A percentile compares a stretch with the other conserved stretches of the same genome.
These are phyloP conservation scores for Shiraia sp. DNA, from an alignment of 2,329 filamentous ascomycete genomes.

Conservation along the genomic window DNA sequence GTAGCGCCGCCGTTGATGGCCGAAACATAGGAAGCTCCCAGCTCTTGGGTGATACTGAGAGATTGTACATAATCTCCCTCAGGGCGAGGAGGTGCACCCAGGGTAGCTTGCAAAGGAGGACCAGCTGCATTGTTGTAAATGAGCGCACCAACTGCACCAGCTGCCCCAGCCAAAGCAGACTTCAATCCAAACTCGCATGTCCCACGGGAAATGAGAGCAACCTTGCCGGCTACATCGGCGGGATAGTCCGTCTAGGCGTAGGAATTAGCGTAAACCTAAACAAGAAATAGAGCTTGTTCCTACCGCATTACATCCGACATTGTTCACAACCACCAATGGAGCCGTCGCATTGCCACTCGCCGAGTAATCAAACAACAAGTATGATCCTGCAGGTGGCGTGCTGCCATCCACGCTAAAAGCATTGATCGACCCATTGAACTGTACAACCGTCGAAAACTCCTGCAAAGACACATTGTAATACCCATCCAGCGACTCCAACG, in stretches of 20 bases:
- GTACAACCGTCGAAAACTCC: slow-evolving; percentile 25
- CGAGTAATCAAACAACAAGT: slow-evolving; percentile 27
- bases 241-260: slow-evolving; percentile 63
- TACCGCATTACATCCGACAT: slow-evolving; percentile 38
- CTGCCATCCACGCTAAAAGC: slow-evolving; percentile 23
- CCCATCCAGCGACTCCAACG: slow-evolving; percentile 31
- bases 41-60: slow-evolving; percentile 65
- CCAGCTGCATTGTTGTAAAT: slow-evolving; percentile 75
- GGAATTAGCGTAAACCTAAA: slow-evolving; percentile 2
- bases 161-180: slow-evolving; percentile 67
- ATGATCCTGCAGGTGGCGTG: slow-evolving; percentile 7
- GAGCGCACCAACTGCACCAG: slow-evolving; percentile 71
- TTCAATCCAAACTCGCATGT: slow-evolving; percentile 73
- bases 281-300: slow-evolving; percentile 1
- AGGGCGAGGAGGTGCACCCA: slow-evolving; percentile 63
- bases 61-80: slow-evolving; percentile 64
- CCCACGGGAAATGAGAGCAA: slow-evolving; percentile 73
- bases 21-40: slow-evolving; percentile 61
- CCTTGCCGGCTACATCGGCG: slow-evolving; percentile 59
- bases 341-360: slow-evolving; percentile 32
- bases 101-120: slow-evolving; percentile 59
- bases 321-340: slow-evolving; percentile 30
- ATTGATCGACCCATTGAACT: slow-evolving; percentile 25
- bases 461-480: slow-evolving; percentile 45
- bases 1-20: slow-evolving; percentile 54